Conservation (phyloP, 129 eudicot genomes). For the Saposhnikovia divaricata region DNA sequence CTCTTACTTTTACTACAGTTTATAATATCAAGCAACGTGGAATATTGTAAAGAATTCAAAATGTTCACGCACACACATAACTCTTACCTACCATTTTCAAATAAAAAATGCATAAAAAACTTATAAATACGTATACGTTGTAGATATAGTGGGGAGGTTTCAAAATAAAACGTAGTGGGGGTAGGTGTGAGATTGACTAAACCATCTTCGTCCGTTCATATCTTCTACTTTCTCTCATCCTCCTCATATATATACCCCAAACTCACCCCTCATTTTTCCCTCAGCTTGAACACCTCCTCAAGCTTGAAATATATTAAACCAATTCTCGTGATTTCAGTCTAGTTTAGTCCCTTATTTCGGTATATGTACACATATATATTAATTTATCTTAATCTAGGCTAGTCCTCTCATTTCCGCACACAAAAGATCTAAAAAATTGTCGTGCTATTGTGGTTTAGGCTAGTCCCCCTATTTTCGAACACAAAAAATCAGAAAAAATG, state of each 20-base stretch:
- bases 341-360: not conserved
- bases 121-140: not conserved
- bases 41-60: not conserved
- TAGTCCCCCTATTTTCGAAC: too few relatives aligned
- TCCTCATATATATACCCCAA: slow-evolving; percentile 27
- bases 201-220: slow-evolving; percentile 14
- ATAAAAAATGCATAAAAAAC: not conserved
- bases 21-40: not conserved
- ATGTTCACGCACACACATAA: not conserved
- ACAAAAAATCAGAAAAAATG: slow-evolving; percentile 8
- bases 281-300: slow-evolving; percentile 52
- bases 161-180: slow-evolving; percentile 1
- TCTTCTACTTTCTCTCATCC: not conserved
- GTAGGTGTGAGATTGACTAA: slow-evolving; percentile 40
- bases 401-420: too few relatives aligned
- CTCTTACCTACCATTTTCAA: not conserved
- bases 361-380: too few relatives aligned
- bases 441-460: too few relatives aligned
- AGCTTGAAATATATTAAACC: slow-evolving; percentile 17
- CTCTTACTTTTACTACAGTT: too few relatives aligned
- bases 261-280: slow-evolving; percentile 8
- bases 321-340: not conserved
- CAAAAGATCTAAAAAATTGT: too few relatives aligned
- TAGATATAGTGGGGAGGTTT: not conserved
- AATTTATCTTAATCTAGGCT: too few relatives aligned